These are phyloP conservation scores for Neofusicoccum cordaticola DNA, from an alignment of 2,329 filamentous ascomycete species.

Conservation along the genomic window DNA sequence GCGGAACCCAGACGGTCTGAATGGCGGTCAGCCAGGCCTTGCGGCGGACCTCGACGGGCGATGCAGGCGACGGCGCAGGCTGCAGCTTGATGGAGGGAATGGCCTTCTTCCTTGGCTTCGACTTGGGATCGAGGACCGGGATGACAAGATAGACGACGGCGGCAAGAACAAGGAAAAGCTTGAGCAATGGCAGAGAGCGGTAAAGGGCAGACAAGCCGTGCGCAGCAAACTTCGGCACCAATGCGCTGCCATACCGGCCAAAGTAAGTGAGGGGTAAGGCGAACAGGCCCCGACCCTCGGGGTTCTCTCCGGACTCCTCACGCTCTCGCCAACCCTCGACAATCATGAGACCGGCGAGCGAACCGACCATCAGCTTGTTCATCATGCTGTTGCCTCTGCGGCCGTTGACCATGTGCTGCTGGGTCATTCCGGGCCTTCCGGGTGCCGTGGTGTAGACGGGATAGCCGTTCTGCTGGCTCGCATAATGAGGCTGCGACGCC, in stretches of 20 bases:
- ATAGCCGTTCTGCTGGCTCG: constrained; percentile 28
- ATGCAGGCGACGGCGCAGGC: constrained; percentile 68
- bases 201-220: constrained; percentile 20
- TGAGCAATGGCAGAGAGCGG: constrained; percentile 43
- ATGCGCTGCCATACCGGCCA: constrained; percentile 29
- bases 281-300: constrained; percentile 41
- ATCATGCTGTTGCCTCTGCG: constrained; percentile 51
- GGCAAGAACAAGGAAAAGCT: constrained; percentile 51
- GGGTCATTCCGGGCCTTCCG: constrained; percentile 23
- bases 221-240: constrained; percentile 24
- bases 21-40: constrained; percentile 92
- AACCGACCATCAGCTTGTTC: constrained; percentile 86
- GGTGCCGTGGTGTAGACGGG: constrained; percentile 29
- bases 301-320: constrained; percentile 53
- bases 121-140: constrained; percentile 56
- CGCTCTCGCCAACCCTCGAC: constrained; percentile 67
- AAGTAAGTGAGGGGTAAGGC: constrained; percentile 39
- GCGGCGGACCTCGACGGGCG: constrained; percentile 78
- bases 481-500: constrained; percentile 37
- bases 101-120: constrained; percentile 51
- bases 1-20: constrained; percentile 87
- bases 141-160: constrained; percentile 57
- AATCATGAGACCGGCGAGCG: constrained; percentile 87
- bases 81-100: constrained; percentile 41
- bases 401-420: constrained; percentile 36